Evolutionary conservation across 805 yeast genomes (phyloP), one percentile per base, ranked within the genome.

Genomic region (Wickerhamiella qilinensis): DNA sequence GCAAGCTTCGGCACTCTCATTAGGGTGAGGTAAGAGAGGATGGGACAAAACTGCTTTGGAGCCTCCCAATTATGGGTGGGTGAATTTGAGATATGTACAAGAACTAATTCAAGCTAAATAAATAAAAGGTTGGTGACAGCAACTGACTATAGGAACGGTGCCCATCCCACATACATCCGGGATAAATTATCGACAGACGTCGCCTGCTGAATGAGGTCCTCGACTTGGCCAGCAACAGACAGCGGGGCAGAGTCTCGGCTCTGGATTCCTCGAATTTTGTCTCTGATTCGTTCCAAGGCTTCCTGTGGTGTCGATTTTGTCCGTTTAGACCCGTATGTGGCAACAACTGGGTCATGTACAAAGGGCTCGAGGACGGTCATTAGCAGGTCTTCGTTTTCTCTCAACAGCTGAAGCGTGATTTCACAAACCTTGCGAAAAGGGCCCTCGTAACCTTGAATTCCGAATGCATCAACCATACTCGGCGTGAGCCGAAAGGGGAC

Each of bases 111-210:
- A n/a, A n/a, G n/a, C n/a, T n/a, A n/a, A n/a, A n/a, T n/a, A n/a
- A n/a, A n/a, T n/a, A n/a, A n/a, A n/a, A n/a, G n/a, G n/a, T n/a
- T n/a, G n/a, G n/a, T n/a, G n/a, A n/a, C n/a, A n/a, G n/a, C n/a
- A n/a, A n/a, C n/a, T n/a, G n/a, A 3, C 30, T 53, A 75, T 64
- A 77, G 65, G 56, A 77, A 75, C 7, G 91, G 71, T 59, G 74
- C 64, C 99, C 99, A 91, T 3, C 99, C 99, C 20, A 80, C 74
- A 57, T 83, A 91, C 98, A 91, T 88, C 47, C 69, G 78, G 22
- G 82, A 67, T 32, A 91, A 58, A 45, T 77, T 76, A 34, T 75
- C 82, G 4, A 63, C 63, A 2, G 83, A 74, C 0, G 81, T 69
- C 0, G 97, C 91, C 44, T 78, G 81, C 47, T 79, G 83, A 24